Evolutionary conservation across 1,139 yeast species (phyloP), one percentile per base, ranked within the genome.

Genomic region (Protomyces inundatus): DNA sequence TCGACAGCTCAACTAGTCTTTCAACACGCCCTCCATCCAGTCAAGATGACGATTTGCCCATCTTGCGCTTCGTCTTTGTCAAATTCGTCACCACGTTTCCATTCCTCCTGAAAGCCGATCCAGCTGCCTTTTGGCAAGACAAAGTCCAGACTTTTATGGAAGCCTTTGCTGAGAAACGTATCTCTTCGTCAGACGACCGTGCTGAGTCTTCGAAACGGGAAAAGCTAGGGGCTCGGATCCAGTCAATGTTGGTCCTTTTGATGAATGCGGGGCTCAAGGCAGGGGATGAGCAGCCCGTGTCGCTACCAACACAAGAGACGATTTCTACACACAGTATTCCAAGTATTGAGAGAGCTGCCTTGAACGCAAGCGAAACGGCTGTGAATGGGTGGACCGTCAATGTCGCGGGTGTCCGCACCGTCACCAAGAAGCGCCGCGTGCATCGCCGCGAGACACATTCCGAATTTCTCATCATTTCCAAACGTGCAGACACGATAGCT

Each of bases 91-190:
- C 80, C 55, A 82, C 86, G 1, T 87, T 91, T 71, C 98, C 98
- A 0, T 86, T 91, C 70, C 76, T 91, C 33, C 77, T 85, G 2
- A 72, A 77, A 39, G 78, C 82, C 1, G 80, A 81, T 65, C 85
- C 83, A 68, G 74, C 76, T 23, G 76, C 77, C 58, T 88, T 91
- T 71, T 91, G 97, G 97, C 83, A 83, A 66, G 79, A 79, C 55
- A 86, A 86, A 46, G 86, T 90, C 0, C 97, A 90, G 73, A 84
- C 84, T 48, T 90, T 90, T 72, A 81, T 87, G 70, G 95, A 89
- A 71, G 82, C 85, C 66, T 85, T 91, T 75, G 87, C 88, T 73
- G 76, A 80, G 37, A 84, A 88, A 72, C 83, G 84, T 51, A 82
- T 90, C 64, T 83, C 87, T 3, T 82, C 87, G 23, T 81, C 87